Conservation (phyloP, 768 basidiomycete species). For the Lactarius indigo region DNA sequence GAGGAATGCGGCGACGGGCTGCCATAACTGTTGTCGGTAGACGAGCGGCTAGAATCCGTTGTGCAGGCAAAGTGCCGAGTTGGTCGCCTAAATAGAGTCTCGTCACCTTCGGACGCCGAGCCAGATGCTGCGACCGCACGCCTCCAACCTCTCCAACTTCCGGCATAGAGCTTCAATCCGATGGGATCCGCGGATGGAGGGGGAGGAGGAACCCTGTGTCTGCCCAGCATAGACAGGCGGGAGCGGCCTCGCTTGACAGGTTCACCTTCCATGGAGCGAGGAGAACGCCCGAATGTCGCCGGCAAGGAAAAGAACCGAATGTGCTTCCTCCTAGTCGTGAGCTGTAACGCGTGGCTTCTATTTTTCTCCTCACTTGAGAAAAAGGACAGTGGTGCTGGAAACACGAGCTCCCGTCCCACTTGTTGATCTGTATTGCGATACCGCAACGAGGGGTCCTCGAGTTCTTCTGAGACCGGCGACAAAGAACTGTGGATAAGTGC, state of each 20-base stretch:
- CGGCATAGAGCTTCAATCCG: slow-evolving; percentile 44
- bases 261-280: slow-evolving; percentile 6
- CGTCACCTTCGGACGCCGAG: slow-evolving; percentile 10
- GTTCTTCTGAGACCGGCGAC: slow-evolving; percentile 33
- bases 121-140: slow-evolving; percentile 6
- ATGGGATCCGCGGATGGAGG: slow-evolving; percentile 48
- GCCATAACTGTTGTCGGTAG: slow-evolving; percentile 20
- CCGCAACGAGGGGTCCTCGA: slow-evolving; percentile 32
- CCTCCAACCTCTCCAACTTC: slow-evolving; percentile 44
- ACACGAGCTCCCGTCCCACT: slow-evolving; percentile 55
- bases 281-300: not conserved
- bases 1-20: slow-evolving; percentile 29
- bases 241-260: slow-evolving; percentile 19
- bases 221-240: slow-evolving; percentile 40
- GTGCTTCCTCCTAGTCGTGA: not conserved
- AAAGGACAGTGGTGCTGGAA: slow-evolving; percentile 71
- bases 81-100: slow-evolving; percentile 2
- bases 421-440: slow-evolving; percentile 27
- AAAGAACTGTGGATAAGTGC: slow-evolving; percentile 63
- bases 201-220: slow-evolving; percentile 34
- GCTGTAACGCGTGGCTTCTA: not conserved
- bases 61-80: not conserved
- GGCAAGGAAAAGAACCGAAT: slow-evolving; percentile 7
- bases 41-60: slow-evolving; percentile 20
- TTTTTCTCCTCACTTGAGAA: slow-evolving; percentile 16